Percentiles rank a stretch among this genome's conserved stretches.
phyloP scores from a whole-genome alignment of 331 rosid genomes.

The Rhamnella rubrinervis region DNA sequence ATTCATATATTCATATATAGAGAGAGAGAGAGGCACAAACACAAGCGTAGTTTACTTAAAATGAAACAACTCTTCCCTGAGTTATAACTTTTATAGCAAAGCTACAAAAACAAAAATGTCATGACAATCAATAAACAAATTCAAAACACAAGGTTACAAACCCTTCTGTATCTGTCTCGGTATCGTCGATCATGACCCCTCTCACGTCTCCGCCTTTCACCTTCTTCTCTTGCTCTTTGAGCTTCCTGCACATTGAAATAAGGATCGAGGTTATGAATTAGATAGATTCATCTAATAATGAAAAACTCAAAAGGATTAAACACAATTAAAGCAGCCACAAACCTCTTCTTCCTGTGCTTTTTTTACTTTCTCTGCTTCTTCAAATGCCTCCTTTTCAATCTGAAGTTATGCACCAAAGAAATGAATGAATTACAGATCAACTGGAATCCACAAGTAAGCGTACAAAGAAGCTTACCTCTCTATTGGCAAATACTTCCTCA shows the following conservation, averaged over 20 bases:
- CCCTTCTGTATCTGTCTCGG: constrained; percentile 69
- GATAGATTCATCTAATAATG: constrained; percentile 6
- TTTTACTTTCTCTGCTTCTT: constrained; percentile 79
- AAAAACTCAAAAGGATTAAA: constrained; percentile 2
- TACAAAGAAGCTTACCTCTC: constrained; percentile 50
- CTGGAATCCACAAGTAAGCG: constrained; percentile 11
- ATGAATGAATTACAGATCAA: constrained; percentile 4
- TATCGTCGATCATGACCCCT: constrained; percentile 66
- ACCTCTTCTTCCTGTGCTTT: constrained; percentile 86
- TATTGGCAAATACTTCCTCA: constrained; percentile 64
- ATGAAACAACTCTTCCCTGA: too few relatives aligned
- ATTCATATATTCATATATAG: background rate
- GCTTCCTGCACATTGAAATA: constrained; percentile 64
- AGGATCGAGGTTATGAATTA: constrained; percentile 17
- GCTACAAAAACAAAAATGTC: background rate
- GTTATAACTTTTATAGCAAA: too few relatives aligned
- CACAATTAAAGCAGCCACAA: constrained; percentile 6
- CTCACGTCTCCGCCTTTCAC: constrained; percentile 73
- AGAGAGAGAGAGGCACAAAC: too few relatives aligned
- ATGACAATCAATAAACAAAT: background rate
- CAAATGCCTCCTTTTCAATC: constrained; percentile 80
- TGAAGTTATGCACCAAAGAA: constrained; percentile 30
- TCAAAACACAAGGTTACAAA: constrained; percentile 25
- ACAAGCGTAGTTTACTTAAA: too few relatives aligned
- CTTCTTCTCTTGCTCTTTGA: constrained; percentile 92